These are phyloP conservation scores for Cyberlindnera sargentensis DNA, from an alignment of 805 yeast genomes.

Conservation along the genomic window DNA sequence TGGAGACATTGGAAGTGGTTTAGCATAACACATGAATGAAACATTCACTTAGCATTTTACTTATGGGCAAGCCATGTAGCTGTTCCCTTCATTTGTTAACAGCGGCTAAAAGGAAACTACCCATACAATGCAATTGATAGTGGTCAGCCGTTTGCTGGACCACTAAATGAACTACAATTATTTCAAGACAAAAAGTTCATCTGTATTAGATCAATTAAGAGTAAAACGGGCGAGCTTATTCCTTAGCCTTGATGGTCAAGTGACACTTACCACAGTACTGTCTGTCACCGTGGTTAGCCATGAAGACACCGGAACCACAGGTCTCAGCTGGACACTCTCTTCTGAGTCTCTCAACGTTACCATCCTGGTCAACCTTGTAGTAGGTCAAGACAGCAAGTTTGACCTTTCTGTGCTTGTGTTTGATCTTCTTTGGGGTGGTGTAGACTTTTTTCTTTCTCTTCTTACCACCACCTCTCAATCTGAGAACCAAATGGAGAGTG, in stretches of 20 bases:
- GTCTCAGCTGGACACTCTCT: conserved; percentile 90
- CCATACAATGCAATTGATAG: no score
- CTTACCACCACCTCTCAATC: conserved; percentile 99
- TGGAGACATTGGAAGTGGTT: no score
- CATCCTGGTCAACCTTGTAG: conserved; percentile 99
- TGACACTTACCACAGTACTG: conserved; percentile 99
- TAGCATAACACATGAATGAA: no score
- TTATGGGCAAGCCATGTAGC: no score
- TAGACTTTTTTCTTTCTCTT: conserved; percentile 99
- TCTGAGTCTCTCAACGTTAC: conserved; percentile 97
- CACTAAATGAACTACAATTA: no score
- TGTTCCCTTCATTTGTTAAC: no score
- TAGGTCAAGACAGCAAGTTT: conserved; percentile 98
- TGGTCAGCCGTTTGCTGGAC: no score
- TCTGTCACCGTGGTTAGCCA: conserved; percentile 97
- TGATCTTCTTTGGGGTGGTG: conserved; percentile 99
- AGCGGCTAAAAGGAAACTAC: no score
- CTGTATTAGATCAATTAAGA: background rate
- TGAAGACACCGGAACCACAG: conserved; percentile 99
- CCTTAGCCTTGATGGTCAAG: conserved; percentile 67
- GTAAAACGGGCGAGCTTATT: conserved; percentile 13
- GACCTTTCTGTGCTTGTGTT: conserved; percentile 99
- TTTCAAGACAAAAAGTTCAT: no score
- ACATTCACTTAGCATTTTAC: no score
- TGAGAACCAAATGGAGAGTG: conserved; percentile 89